A percentile compares a stretch with the other conserved stretches of the same genome.
phyloP scores from a whole-genome alignment of 2,329 filamentous ascomycete species.

The Aureobasidium sp. region DNA sequence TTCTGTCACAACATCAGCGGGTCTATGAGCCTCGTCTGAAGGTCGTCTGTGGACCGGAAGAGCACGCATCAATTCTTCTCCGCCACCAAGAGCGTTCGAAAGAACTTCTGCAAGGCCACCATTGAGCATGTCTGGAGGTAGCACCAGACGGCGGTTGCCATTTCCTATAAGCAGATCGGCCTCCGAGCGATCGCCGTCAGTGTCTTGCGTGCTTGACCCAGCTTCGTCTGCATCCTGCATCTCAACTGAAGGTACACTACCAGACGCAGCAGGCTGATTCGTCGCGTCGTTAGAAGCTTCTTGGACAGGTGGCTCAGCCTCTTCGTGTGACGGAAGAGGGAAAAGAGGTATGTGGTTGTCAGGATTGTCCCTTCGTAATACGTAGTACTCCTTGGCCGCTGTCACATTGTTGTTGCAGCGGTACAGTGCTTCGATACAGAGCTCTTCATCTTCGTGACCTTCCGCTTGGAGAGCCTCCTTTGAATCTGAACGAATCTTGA shows the following conservation, averaged over 20 bases:
- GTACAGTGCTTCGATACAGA: slow-evolving; percentile 73
- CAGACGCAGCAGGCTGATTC: background rate
- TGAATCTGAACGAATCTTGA: slow-evolving; percentile 40
- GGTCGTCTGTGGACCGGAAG: slow-evolving; percentile 3
- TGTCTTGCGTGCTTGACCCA: slow-evolving; percentile 13
- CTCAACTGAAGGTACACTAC: slow-evolving; percentile 24
- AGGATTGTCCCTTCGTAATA: slow-evolving; percentile 27
- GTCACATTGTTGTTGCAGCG: slow-evolving; percentile 61
- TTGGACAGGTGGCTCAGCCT: slow-evolving; percentile 7
- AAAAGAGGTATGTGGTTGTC: slow-evolving; percentile 21
- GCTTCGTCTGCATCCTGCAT: slow-evolving; percentile 28
- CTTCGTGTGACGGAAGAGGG: slow-evolving; percentile 21
- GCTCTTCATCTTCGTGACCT: slow-evolving; percentile 45
- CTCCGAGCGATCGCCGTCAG: slow-evolving; percentile 5
- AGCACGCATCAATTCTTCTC: slow-evolving; percentile 6
- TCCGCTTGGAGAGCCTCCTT: slow-evolving; percentile 38
- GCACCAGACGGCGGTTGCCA: slow-evolving; percentile 2
- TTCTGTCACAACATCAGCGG: slow-evolving; percentile 19
- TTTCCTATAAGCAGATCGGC: background rate
- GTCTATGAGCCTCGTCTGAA: slow-evolving; percentile 2
- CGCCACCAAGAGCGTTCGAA: slow-evolving; percentile 8
- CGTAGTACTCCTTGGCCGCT: slow-evolving; percentile 65
- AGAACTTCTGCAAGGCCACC: slow-evolving; percentile 9
- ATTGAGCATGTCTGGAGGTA: slow-evolving; percentile 5
- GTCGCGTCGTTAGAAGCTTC: background rate